Evolutionary conservation across 495 filamentous ascomycete species (phyloP).

Genomic region (Trichoderma erinaceum): DNA sequence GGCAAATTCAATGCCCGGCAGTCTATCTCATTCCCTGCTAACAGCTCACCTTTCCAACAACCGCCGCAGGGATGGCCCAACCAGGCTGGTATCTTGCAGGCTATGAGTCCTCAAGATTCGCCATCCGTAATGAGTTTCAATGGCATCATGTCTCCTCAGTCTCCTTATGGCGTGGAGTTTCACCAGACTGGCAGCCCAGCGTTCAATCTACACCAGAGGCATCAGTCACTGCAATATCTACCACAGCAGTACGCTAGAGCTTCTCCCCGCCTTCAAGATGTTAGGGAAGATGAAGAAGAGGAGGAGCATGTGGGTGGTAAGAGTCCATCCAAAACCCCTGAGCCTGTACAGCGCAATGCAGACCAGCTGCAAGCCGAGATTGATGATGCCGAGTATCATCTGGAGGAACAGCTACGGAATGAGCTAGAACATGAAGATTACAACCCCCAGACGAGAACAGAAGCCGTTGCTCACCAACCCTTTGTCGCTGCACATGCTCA

Average conservation of each 20-base stretch:
- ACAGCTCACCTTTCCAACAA: slow-evolving; percentile 40
- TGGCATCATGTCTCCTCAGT: slow-evolving; percentile 45
- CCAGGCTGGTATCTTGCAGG: slow-evolving; percentile 40
- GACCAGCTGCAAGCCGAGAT: slow-evolving; percentile 74
- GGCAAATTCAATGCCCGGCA: slow-evolving; percentile 49
- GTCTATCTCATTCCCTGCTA: slow-evolving; percentile 43
- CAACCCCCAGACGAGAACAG: slow-evolving; percentile 46
- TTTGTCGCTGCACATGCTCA: slow-evolving; percentile 27
- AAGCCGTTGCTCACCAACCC: slow-evolving; percentile 24
- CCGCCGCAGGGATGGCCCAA: slow-evolving; percentile 47
- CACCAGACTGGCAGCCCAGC: slow-evolving; percentile 26
- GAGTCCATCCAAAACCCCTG: slow-evolving; percentile 43
- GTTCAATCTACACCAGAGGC: slow-evolving; percentile 46
- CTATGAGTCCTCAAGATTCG: slow-evolving; percentile 48
- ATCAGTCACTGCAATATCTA: slow-evolving; percentile 52
- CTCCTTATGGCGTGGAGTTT: slow-evolving; percentile 41
- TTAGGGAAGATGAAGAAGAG: slow-evolving; percentile 46
- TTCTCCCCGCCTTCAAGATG: slow-evolving; percentile 50
- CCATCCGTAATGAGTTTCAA: slow-evolving; percentile 47
- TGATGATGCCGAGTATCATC: slow-evolving; percentile 76
- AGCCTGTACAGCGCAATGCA: slow-evolving; percentile 28
- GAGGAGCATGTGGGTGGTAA: slow-evolving; percentile 28
- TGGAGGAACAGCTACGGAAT: slow-evolving; percentile 66
- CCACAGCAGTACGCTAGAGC: slow-evolving; percentile 46
- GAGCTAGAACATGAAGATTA: slow-evolving; percentile 63